Conservation (phyloP, 2,329 filamentous ascomycete species). For the Ophiosphaerella narmari region DNA sequence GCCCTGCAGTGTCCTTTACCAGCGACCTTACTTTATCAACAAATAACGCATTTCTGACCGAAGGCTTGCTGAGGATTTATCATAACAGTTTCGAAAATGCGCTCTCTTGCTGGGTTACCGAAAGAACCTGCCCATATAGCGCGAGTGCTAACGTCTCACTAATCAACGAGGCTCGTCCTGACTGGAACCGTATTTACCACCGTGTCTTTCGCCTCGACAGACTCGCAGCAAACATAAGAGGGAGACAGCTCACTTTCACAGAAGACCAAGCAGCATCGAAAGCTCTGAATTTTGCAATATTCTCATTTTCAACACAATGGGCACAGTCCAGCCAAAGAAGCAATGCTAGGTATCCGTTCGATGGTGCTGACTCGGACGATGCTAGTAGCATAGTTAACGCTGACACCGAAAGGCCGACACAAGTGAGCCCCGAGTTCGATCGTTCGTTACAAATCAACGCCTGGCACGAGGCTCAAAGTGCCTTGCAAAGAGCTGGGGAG, state of each 20-base stretch:
- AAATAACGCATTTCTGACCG: constrained; percentile 49
- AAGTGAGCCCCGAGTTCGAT: constrained; percentile 34
- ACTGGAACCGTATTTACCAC: constrained; percentile 58
- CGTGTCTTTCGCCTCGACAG: constrained; percentile 57
- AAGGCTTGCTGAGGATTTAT: constrained; percentile 56
- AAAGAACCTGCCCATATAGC: constrained; percentile 58
- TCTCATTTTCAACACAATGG: constrained; percentile 61
- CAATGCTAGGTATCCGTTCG: constrained; percentile 36
- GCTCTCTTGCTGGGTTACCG: constrained; percentile 60
- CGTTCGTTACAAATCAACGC: constrained; percentile 45
- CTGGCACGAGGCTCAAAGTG: constrained; percentile 51
- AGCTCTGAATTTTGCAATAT: constrained; percentile 56
- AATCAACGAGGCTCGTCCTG: constrained; percentile 45
- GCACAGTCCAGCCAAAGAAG: constrained; percentile 35
- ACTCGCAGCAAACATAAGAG: constrained; percentile 47
- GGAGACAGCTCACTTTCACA: constrained; percentile 47
- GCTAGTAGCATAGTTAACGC: not conserved
- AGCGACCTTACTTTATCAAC: constrained; percentile 40
- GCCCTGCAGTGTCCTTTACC: constrained; percentile 24
- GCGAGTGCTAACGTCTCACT: constrained; percentile 32
- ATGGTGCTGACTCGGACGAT: constrained; percentile 1
- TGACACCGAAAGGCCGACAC: constrained; percentile 1
- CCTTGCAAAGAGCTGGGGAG: constrained; percentile 44
- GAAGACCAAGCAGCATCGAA: constrained; percentile 53
- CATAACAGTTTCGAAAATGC: constrained; percentile 61